phyloP scores from a whole-genome alignment of 768 basidiomycete species.

The Lactarius quietus region DNA sequence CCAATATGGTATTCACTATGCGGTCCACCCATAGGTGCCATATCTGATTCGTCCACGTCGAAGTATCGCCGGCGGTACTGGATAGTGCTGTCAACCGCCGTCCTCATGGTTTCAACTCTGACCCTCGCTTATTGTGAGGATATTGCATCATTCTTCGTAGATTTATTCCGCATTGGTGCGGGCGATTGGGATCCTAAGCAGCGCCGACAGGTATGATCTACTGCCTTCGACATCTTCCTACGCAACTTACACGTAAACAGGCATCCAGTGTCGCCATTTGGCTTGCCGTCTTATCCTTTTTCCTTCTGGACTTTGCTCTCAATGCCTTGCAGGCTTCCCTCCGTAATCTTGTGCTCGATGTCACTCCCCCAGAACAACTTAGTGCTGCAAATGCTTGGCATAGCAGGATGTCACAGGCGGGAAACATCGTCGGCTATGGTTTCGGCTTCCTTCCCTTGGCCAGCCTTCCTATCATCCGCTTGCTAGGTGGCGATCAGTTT shows the following conservation, averaged over 20 bases:
- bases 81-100: conserved; percentile 83
- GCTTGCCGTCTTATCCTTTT: conserved; percentile 88
- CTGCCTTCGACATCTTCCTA: conserved; percentile 8
- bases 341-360: conserved; percentile 88
- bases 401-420: conserved; percentile 93
- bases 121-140: conserved; percentile 80
- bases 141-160: conserved; percentile 70
- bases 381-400: conserved; percentile 98
- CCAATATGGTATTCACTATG: neutral
- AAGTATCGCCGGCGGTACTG: conserved; percentile 90
- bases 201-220: conserved; percentile 46
- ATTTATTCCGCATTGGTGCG: conserved; percentile 65
- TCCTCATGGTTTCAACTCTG: conserved; percentile 74
- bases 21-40: conserved; percentile 56
- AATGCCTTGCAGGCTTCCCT: conserved; percentile 94
- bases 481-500: conserved; percentile 90
- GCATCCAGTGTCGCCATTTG: conserved; percentile 69
- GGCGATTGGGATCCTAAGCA: conserved; percentile 87
- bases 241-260: conserved; percentile 36
- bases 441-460: conserved; percentile 91
- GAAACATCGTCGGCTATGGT: conserved; percentile 92
- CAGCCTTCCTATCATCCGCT: conserved; percentile 67
- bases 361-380: conserved; percentile 84
- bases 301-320: conserved; percentile 93
- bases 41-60: conserved; percentile 91